A percentile compares a stretch with the other conserved stretches of the same genome.
phyloP scores from a whole-genome alignment of 2,329 filamentous ascomycete genomes.

The Pseudogymnoascus sp. region DNA sequence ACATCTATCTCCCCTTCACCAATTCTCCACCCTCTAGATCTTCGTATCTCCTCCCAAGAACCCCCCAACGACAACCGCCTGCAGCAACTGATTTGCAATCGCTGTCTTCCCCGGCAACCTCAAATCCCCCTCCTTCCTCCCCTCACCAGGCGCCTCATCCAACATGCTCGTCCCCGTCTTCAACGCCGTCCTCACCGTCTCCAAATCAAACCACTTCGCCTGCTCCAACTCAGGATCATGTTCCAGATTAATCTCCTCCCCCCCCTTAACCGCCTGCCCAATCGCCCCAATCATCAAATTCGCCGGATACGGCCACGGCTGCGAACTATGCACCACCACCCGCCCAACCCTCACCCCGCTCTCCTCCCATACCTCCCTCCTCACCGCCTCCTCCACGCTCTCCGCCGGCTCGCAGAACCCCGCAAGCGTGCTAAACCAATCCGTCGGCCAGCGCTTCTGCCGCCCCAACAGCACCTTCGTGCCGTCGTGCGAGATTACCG shows the following conservation, averaged over 20 bases:
- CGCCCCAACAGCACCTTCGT: constrained; percentile 66
- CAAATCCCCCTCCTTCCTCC: constrained; percentile 69
- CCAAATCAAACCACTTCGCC: constrained; percentile 79
- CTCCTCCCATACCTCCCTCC: constrained; percentile 82
- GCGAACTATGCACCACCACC: constrained; percentile 74
- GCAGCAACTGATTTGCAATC: constrained; percentile 85
- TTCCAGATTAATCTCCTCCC: constrained; percentile 73
- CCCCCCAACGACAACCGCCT: constrained; percentile 65
- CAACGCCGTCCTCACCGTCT: constrained; percentile 72
- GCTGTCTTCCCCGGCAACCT: constrained; percentile 78
- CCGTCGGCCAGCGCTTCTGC: constrained; percentile 70
- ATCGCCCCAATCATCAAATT: constrained; percentile 84
- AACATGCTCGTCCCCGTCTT: constrained; percentile 58
- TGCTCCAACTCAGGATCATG: constrained; percentile 88
- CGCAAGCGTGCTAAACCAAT: constrained; percentile 85
- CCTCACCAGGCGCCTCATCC: constrained; percentile 54
- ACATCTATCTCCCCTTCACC: not conserved
- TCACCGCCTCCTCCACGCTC: constrained; percentile 75
- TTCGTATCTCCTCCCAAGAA: constrained; percentile 44
- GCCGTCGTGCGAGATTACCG: constrained; percentile 74
- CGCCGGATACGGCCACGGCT: constrained; percentile 82
- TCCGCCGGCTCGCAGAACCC: constrained; percentile 82
- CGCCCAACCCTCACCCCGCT: constrained; percentile 68
- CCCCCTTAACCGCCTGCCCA: constrained; percentile 71
- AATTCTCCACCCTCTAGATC: constrained; percentile 16